A percentile compares a stretch with the other conserved stretches of the same genome.
Evolutionary conservation across 192 early-diverging fungal species (phyloP).

Genomic region (Gryganskiella cystojenkinii): DNA sequence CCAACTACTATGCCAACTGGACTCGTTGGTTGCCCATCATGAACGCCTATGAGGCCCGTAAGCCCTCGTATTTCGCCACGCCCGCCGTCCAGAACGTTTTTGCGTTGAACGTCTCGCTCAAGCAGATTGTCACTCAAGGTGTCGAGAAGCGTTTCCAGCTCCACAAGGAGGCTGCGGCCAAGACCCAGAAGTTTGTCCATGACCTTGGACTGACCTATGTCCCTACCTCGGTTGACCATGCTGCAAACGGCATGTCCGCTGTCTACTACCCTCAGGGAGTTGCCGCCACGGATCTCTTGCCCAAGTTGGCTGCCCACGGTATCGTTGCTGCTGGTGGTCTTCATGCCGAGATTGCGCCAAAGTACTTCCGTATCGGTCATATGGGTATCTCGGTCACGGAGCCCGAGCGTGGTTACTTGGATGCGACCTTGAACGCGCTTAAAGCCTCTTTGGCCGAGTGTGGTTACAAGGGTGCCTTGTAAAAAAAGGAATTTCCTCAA

Average conservation of each 20-base stretch:
- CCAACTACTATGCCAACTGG: slow-evolving; percentile 76
- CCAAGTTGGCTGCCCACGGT: slow-evolving; percentile 76
- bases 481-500: slow-evolving; percentile 3
- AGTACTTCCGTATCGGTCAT: slow-evolving; percentile 94
- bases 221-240: slow-evolving; percentile 55
- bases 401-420: slow-evolving; percentile 68
- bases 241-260: slow-evolving; percentile 82
- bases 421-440: slow-evolving; percentile 70
- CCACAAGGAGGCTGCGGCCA: slow-evolving; percentile 74
- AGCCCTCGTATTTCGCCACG: slow-evolving; percentile 93
- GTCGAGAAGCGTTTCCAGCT: slow-evolving; percentile 82
- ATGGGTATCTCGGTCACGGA: slow-evolving; percentile 83
- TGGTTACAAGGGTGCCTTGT: slow-evolving; percentile 55
- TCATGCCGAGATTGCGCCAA: slow-evolving; percentile 75
- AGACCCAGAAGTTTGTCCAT: slow-evolving; percentile 75
- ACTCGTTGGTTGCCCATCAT: slow-evolving; percentile 95
- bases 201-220: slow-evolving; percentile 82
- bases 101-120: slow-evolving; percentile 86
- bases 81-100: slow-evolving; percentile 91
- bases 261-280: slow-evolving; percentile 88
- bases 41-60: slow-evolving; percentile 91
- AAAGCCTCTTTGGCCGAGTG: slow-evolving; percentile 63
- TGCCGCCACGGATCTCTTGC: slow-evolving; percentile 75
- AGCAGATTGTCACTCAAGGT: slow-evolving; percentile 67
- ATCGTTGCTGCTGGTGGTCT: slow-evolving; percentile 94